Conservation (phyloP, 2,329 filamentous ascomycete species). For the Pezicula radicicola region DNA sequence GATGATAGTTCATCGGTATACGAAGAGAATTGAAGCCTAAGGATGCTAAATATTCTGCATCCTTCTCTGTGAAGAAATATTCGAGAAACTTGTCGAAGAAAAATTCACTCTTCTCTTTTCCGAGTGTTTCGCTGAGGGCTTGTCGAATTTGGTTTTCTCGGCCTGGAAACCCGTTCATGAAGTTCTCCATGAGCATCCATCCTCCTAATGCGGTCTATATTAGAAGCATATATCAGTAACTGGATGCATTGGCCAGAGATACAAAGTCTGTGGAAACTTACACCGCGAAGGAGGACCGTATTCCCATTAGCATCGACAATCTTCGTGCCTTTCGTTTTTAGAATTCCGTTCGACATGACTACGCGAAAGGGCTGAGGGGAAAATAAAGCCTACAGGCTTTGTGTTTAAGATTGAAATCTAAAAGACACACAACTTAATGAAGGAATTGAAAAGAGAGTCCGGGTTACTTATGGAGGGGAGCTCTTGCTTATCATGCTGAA, state of each 20-base stretch:
- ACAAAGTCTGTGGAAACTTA: constrained; percentile 21
- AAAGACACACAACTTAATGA: background rate
- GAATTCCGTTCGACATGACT: constrained; percentile 25
- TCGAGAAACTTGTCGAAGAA: constrained; percentile 54
- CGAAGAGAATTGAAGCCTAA: constrained; percentile 53
- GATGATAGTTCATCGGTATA: constrained; percentile 53
- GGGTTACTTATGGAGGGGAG: no score
- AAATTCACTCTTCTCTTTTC: constrained; percentile 50
- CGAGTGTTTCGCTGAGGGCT: constrained; percentile 47
- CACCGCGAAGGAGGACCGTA: constrained; percentile 26
- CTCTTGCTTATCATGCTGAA: no score
- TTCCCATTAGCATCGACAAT: constrained; percentile 35
- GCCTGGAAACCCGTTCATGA: constrained; percentile 56
- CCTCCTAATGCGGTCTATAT: constrained; percentile 12
- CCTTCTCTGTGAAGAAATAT: constrained; percentile 54
- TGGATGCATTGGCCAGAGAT: background rate
- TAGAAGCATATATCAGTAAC: constrained; percentile 1
- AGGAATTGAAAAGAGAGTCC: no score
- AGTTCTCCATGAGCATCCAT: constrained; percentile 47
- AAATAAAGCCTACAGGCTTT: background rate
- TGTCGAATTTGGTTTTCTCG: constrained; percentile 52
- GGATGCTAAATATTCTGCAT: constrained; percentile 51
- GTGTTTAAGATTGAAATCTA: background rate
- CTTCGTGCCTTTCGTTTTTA: constrained; percentile 35
- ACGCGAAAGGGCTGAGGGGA: background rate